phyloP scores from a whole-genome alignment of 768 basidiomycete genomes.

The Trametes cingulata region DNA sequence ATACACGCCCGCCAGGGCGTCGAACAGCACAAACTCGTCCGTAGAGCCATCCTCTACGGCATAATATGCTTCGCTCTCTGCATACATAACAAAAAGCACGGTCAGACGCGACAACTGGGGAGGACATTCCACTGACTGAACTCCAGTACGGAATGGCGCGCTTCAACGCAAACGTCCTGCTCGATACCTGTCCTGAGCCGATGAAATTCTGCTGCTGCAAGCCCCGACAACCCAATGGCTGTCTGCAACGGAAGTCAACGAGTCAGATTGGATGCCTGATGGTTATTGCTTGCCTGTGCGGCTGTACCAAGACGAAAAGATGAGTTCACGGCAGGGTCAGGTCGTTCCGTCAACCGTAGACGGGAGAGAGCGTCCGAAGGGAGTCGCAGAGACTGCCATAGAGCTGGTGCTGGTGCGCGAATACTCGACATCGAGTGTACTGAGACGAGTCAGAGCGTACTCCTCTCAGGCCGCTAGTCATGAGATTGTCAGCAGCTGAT shows the following conservation, averaged over 20 bases:
- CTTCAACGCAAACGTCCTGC: constrained; percentile 53
- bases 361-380: constrained; percentile 39
- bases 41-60: constrained; percentile 40
- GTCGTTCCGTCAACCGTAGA: constrained; percentile 38
- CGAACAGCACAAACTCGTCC: constrained; percentile 37
- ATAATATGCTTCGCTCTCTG: constrained; percentile 56
- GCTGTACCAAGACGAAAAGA: constrained; percentile 54
- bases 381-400: constrained; percentile 46
- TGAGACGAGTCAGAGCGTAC: not conserved
- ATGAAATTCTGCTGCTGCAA: constrained; percentile 55
- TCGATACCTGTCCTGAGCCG: constrained; percentile 44
- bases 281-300: constrained; percentile 45
- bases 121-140: constrained; percentile 43
- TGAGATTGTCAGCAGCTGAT: no score
- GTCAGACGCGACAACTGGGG: not conserved
- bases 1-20: constrained; percentile 54
- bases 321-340: constrained; percentile 50
- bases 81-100: not conserved
- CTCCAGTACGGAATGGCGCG: constrained; percentile 55
- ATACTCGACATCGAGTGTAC: not conserved
- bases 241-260: constrained; percentile 28
- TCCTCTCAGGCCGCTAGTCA: not conserved
- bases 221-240: constrained; percentile 50
- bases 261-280: not conserved
- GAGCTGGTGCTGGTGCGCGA: constrained; percentile 17